Conservation (phyloP, 148 eudicot genomes). For the Pouteria glomerata region DNA sequence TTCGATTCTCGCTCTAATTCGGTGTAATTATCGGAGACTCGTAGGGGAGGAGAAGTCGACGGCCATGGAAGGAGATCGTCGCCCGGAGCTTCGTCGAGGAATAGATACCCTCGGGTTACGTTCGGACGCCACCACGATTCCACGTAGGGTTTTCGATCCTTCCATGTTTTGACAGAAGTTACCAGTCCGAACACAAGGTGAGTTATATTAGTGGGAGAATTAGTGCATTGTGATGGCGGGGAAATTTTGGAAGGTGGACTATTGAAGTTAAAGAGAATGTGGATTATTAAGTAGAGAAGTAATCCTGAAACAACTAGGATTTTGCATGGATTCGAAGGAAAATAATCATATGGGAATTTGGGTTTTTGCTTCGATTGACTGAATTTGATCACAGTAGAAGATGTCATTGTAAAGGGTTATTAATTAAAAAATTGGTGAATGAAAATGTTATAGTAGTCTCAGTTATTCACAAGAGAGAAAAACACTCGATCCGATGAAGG, state of each 20-base stretch:
- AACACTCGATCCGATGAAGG: too few relatives aligned
- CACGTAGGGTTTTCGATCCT: constrained; percentile 26
- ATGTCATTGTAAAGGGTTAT: background rate
- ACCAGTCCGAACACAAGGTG: constrained; percentile 58
- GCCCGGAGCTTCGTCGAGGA: constrained; percentile 38
- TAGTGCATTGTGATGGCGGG: background rate
- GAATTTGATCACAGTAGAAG: background rate
- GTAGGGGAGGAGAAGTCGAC: constrained; percentile 40
- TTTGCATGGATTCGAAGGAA: background rate
- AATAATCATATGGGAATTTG: background rate
- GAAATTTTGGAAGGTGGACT: background rate
- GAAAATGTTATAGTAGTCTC: too few relatives aligned
- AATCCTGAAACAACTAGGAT: background rate
- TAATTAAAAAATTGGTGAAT: background rate
- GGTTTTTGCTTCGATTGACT: constrained; percentile 2
- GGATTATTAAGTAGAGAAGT: background rate
- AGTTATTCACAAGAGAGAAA: too few relatives aligned
- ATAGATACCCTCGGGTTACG: constrained; percentile 46
- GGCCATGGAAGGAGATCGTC: constrained; percentile 43
- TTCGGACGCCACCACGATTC: constrained; percentile 78
- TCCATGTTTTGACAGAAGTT: constrained; percentile 36
- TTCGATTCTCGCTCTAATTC: constrained; percentile 25
- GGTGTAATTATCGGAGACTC: constrained; percentile 34
- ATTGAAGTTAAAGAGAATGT: background rate
- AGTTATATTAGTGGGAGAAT: constrained; percentile 33